A percentile compares a stretch with the other conserved stretches of the same genome.
phyloP scores from a whole-genome alignment of 2,329 filamentous ascomycete genomes.

The Penicillium frequentans region DNA sequence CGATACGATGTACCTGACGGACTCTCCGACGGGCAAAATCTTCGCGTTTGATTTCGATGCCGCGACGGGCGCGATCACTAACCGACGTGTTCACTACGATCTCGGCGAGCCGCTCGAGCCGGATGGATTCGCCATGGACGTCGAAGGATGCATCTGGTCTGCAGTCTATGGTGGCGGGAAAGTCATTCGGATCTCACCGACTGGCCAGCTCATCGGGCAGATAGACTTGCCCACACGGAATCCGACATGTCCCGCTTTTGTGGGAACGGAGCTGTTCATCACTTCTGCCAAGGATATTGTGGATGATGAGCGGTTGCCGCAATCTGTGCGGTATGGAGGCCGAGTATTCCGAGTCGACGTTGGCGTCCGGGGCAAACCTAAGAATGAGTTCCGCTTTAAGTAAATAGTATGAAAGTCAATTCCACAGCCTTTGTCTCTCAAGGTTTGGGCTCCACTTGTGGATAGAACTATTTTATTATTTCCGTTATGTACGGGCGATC shows the following conservation, averaged over 20 bases:
- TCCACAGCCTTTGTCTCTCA: not conserved
- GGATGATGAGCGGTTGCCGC: slow-evolving; percentile 58
- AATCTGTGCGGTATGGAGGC: slow-evolving; percentile 66
- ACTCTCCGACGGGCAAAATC: slow-evolving; percentile 71
- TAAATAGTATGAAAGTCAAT: not conserved
- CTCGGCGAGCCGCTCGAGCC: slow-evolving; percentile 66
- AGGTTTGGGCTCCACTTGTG: not conserved
- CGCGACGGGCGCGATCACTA: slow-evolving; percentile 63
- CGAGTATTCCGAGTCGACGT: slow-evolving; percentile 76
- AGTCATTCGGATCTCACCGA: slow-evolving; percentile 71
- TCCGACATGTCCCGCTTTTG: slow-evolving; percentile 79
- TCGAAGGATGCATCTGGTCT: slow-evolving; percentile 84
- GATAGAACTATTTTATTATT: not conserved
- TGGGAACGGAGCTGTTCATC: slow-evolving; percentile 72
- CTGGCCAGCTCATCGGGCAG: slow-evolving; percentile 71
- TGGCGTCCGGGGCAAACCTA: slow-evolving; percentile 64
- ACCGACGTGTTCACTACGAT: slow-evolving; percentile 71
- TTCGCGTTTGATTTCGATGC: slow-evolving; percentile 72
- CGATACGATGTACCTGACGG: slow-evolving; percentile 78
- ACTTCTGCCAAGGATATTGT: slow-evolving; percentile 73
- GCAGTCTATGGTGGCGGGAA: slow-evolving; percentile 77
- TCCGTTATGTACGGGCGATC: not conserved
- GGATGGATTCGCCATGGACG: slow-evolving; percentile 83
- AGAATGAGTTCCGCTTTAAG: slow-evolving; percentile 63
- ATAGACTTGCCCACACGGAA: slow-evolving; percentile 74